Conservation (phyloP, 2,329 filamentous ascomycete species). For the Ambrosiella cleistominuta region DNA sequence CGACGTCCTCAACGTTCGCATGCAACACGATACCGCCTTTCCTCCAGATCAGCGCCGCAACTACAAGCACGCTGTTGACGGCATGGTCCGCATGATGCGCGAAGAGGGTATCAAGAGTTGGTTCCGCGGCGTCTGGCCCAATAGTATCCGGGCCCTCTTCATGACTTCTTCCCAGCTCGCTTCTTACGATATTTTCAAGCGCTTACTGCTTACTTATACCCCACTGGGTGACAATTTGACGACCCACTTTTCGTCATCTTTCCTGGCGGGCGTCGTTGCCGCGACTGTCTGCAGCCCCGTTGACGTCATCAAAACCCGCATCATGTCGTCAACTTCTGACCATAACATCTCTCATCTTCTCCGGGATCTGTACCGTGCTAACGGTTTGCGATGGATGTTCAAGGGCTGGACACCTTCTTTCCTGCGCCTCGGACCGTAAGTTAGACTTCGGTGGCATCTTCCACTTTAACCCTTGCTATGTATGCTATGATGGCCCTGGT, state of each 20-base stretch:
- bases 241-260: conserved; percentile 62
- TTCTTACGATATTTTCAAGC: conserved; percentile 71
- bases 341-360: conserved; percentile 41
- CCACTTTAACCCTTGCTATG: background rate
- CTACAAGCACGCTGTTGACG: conserved; percentile 78
- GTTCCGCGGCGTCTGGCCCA: conserved; percentile 75
- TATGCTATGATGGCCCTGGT: background rate
- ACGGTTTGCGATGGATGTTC: conserved; percentile 72
- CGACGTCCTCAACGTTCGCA: conserved; percentile 92
- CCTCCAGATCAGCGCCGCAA: conserved; percentile 58
- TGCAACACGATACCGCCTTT: conserved; percentile 83
- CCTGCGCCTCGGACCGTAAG: conserved; percentile 44
- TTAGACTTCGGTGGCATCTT: conserved; percentile 14
- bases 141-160: conserved; percentile 61
- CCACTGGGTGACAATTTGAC: conserved; percentile 51
- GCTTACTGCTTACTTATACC: conserved; percentile 45
- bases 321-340: conserved; percentile 51
- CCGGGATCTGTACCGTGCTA: conserved; percentile 46
- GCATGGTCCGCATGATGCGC: conserved; percentile 68
- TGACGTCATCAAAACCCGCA: conserved; percentile 75
- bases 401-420: conserved; percentile 76
- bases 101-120: conserved; percentile 61
- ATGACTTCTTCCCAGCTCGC: conserved; percentile 79
- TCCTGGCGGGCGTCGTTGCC: conserved; percentile 65
- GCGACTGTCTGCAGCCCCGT: conserved; percentile 73